Evolutionary conservation across 208 protist genomes (phyloP), one percentile per base, ranked within the genome.

Genomic region (Trypanosoma conorhini): DNA sequence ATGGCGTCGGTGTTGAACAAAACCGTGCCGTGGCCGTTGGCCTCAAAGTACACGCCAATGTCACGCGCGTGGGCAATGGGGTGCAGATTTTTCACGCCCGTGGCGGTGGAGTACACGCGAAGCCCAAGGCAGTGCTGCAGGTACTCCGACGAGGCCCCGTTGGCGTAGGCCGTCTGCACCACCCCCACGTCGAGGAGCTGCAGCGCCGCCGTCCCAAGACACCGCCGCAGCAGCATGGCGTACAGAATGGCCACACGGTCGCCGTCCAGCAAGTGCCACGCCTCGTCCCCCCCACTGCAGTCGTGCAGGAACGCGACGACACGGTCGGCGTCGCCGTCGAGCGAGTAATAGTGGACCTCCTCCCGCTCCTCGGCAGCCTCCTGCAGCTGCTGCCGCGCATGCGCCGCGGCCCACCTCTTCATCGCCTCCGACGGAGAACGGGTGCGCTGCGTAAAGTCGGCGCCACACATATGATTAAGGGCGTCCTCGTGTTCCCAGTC

Each of bases 41-140:
- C 94, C 71, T 99, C 97, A 73, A 99, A 99, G 77, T 99, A 98
- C 9, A 98, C 82, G 5, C 96, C 97, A 62, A 99, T 85, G 67
- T 98, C 96, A 26, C 81, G 80, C 0, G 81, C 58, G 56, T 90
- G 75, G 12, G 97, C 96, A 31, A 96, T 72, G 31, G 93, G 93
- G 64, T 99, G 97, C 1, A 98, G 56, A 68, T 98, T 77, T 70
- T 99, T 99, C 3, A 99, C 96, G 26, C 97, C 97, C 9, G 96
- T 98, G 5, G 85, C 81, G 19, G 90, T 81, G 33, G 79, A 85
- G 42, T 83, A 87, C 0, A 86, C 70, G 26, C 64, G 60, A 42
- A 94, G 62, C 9, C 77, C 68, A 12, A 98, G 72, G 0, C 66
- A 38, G 7, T 82, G 56, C 24, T 74, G 65, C 3, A 98, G 54